phyloP scores from a whole-genome alignment of 1,284 basidiomycete species.

The Agroathelia rolfsii region DNA sequence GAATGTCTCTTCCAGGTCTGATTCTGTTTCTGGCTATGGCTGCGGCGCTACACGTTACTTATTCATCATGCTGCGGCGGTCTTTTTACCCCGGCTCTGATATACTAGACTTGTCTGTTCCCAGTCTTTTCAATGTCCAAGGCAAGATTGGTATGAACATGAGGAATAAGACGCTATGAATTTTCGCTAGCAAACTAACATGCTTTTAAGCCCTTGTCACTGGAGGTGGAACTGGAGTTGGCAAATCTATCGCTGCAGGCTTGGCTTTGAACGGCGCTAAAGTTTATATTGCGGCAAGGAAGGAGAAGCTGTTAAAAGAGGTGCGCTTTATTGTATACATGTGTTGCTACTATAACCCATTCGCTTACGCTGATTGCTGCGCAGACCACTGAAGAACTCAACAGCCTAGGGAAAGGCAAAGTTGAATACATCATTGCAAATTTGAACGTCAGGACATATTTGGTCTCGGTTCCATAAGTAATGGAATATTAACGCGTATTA shows the following conservation, averaged over 20 bases:
- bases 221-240: constrained; percentile 76
- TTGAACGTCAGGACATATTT: constrained; percentile 39
- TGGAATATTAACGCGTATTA: constrained; percentile 4
- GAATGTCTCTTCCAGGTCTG: too few species aligned
- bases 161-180: background rate
- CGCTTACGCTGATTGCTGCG: constrained; percentile 5
- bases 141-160: constrained; percentile 52
- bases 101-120: constrained; percentile 43
- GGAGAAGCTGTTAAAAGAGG: constrained; percentile 67
- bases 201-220: constrained; percentile 56
- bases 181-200: constrained; percentile 5
- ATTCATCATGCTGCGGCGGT: too few species aligned
- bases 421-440: constrained; percentile 66
- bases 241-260: constrained; percentile 71
- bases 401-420: constrained; percentile 45
- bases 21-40: too few species aligned
- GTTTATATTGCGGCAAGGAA: constrained; percentile 85
- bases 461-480: too few species aligned
- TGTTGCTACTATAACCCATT: background rate
- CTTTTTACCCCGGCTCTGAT: too few species aligned
- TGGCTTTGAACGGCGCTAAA: constrained; percentile 74
- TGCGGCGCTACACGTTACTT: too few species aligned
- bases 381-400: constrained; percentile 55
- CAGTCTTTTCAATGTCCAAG: constrained; percentile 65
- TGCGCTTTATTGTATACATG: constrained; percentile 17